These are phyloP conservation scores for Pichia membranifaciens DNA, from an alignment of 805 yeast species.

Conservation along the genomic window DNA sequence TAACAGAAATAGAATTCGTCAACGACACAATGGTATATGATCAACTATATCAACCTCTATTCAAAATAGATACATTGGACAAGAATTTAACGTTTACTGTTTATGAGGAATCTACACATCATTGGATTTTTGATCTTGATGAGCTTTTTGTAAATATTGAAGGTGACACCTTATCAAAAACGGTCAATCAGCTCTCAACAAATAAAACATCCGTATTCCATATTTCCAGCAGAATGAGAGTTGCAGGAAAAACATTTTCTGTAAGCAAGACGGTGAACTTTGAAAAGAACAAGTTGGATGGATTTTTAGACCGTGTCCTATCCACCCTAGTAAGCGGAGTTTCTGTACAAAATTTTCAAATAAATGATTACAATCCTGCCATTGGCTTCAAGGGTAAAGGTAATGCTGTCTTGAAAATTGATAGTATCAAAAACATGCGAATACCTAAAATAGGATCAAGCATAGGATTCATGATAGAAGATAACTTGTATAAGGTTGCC, in stretches of 20 bases:
- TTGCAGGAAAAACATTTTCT: background rate
- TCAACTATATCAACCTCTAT: background rate
- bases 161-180: background rate
- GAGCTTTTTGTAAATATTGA: background rate
- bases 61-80: background rate
- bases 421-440: background rate
- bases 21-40: background rate
- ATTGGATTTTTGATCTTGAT: conserved; percentile 1
- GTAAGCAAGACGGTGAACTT: conserved; percentile 3
- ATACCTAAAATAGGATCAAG: conserved; percentile 6
- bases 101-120: background rate
- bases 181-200: background rate
- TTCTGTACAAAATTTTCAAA: background rate
- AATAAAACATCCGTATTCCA: too few species aligned
- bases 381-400: conserved; percentile 7
- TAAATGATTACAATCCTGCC: conserved; percentile 3
- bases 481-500: conserved; percentile 3
- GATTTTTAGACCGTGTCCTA: background rate
- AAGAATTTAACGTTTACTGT: background rate
- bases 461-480: conserved; percentile 5
- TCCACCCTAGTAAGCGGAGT: background rate
- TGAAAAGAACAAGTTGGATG: background rate
- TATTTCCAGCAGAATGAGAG: background rate
- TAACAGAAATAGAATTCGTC: background rate
- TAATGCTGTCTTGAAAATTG: background rate